Percentiles rank a stretch among this genome's conserved stretches.
These are phyloP conservation scores for Fomitopsis pinicola DNA, from an alignment of 1,284 basidiomycete genomes.

Conservation along the genomic window DNA sequence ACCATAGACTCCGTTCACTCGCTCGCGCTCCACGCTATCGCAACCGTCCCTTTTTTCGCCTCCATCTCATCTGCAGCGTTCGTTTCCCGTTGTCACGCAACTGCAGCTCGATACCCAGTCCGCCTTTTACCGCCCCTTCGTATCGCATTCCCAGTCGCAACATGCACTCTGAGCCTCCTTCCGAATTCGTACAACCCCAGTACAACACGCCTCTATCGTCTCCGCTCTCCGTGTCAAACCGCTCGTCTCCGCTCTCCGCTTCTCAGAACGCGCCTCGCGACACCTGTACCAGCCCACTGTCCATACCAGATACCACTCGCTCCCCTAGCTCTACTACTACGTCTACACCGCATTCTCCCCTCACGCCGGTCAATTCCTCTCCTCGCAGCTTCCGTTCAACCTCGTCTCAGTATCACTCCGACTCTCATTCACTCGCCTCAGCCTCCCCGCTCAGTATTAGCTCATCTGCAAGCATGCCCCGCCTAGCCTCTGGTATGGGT, in stretches of 20 bases:
- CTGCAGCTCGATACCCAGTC: neutral
- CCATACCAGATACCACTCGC: neutral
- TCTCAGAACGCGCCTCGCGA: neutral
- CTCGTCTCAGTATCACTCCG: neutral
- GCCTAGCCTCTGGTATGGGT: neutral
- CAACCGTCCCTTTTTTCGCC: neutral
- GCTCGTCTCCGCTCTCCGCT: neutral
- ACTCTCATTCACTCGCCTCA: neutral
- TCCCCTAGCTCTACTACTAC: neutral
- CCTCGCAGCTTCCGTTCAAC: neutral
- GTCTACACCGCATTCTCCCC: neutral
- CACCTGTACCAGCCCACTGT: neutral
- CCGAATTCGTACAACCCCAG: neutral
- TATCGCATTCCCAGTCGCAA: neutral
- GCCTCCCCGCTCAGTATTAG: neutral
- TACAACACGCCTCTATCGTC: neutral
- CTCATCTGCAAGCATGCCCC: neutral
- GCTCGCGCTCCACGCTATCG: neutral
- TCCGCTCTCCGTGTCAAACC: neutral
- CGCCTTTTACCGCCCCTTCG: neutral
- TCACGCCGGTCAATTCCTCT: neutral
- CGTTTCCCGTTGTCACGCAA: neutral
- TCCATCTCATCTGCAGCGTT: neutral
- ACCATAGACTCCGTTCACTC: neutral
- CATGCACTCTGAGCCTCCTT: neutral